Base-by-base conservation (phyloP, 257 asterid species). In the Fraxinus quadrangulata region DNA sequence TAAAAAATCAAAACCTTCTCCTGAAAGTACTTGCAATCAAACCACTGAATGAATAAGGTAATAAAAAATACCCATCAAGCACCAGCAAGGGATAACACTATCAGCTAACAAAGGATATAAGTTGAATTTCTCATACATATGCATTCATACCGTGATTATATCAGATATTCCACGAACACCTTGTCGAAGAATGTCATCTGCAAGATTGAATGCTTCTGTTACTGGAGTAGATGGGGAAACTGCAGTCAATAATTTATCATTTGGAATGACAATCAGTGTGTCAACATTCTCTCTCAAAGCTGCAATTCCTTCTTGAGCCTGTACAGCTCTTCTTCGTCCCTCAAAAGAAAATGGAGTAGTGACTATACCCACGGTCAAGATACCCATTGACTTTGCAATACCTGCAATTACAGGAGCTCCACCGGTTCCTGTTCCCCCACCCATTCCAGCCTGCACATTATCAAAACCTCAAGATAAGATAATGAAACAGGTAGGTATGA, bases 131-230 rank as follows among this genome's bases (percentile, higher is more conserved):
- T n/a, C 12, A 6, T 21, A 23, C 3, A 59, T 28, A 17, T 30
- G 67, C 78, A 67, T 28, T 14, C 83, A 68, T 92, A 92, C 99
- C 87, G 91, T 94, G 78, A 94, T 94, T 87, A 94, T 90, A 83
- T 94, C 97, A 79, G 99, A 93, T 81, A 94, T 92, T 73, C 99
- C 97, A 84, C 97, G 97, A 78, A 94, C 97, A 59, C 99, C 97
- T 88, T 92, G 99, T 34, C 99, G 89, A 79, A 94, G 97, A 83
- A 91, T 91, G 81, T 94, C 97, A 91, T 91, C 99, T 81, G 99
- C 99, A 80, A 94, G 89, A 88, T 91, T 91, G 87, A 94, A 94
- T 34, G 99, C 99, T 84, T 94, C 99, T 49, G 97, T 92, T 49
- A 94, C 97, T 40, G 99, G 99, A 13, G 99, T 94, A 72, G 97